Evolutionary conservation across 305 asterid species (phyloP), one percentile per base, ranked within the genome.

Genomic region (Plantago coronopus): DNA sequence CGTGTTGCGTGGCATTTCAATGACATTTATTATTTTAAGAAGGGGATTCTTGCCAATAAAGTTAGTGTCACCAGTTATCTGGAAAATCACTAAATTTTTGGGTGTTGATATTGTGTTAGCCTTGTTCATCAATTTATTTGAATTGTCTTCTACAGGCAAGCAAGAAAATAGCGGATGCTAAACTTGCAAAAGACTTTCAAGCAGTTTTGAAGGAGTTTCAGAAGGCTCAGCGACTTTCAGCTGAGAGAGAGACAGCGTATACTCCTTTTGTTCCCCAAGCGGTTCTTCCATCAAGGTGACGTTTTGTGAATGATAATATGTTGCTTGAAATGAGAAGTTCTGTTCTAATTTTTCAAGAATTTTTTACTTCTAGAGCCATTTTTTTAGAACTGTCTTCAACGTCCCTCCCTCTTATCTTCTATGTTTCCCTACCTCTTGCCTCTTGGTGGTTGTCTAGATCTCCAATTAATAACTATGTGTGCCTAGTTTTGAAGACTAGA

Each of bases 161-260:
- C 94, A 91, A 91, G 83, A 91, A 88, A 75, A 78, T 91, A 40
- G 70, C 96, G 5, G 98, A 88, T 75, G 98, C 95, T 29, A 91
- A 91, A 78, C 98, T 91, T 70, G 96, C 98, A 25, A 91, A 82
- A 75, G 98, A 91, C 74, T 88, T 91, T 78, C 89, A 91, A 84
- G 89, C 91, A 34, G 94, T 91, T 38, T 65, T 91, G 46, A 88
- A 86, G 74, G 98, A 88, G 81, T 91, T 88, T 77, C 98, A 91
- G 70, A 91, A 88, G 81, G 87, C 89, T 31, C 98, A 91, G 53
- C 81, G 98, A 48, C 94, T 91, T 68, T 79, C 98, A 10, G 95
- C 96, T 47, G 98, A 91, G 74, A 84, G 88, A 77, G 98, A 91
- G 77, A 88, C 98, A 22, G 86, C 95, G n/a, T 91, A 83, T 77